These are phyloP conservation scores for Santalum album DNA, from an alignment of 164 flowering plant species.

Conservation along the genomic window DNA sequence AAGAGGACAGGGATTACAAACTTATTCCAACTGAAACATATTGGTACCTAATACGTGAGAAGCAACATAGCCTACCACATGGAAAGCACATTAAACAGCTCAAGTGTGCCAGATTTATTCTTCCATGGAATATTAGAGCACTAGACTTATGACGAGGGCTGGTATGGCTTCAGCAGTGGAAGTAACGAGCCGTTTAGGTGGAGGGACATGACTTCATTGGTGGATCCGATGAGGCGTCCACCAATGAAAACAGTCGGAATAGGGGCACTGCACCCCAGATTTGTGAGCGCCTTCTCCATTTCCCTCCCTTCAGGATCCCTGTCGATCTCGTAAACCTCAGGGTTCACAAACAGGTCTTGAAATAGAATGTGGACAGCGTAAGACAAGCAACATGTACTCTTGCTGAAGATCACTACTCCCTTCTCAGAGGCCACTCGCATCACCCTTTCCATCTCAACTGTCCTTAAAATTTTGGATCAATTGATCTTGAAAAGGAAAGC, in stretches of 20 bases:
- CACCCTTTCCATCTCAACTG: slow-evolving; percentile 44
- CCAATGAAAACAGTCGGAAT: slow-evolving; percentile 66
- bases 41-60: slow-evolving; percentile 5
- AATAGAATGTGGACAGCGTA: slow-evolving; percentile 64
- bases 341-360: slow-evolving; percentile 47
- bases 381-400: slow-evolving; percentile 72
- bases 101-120: slow-evolving; percentile 19
- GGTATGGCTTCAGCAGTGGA: slow-evolving; percentile 41
- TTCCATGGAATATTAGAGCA: no score
- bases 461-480: slow-evolving; percentile 14
- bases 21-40: slow-evolving; percentile 17
- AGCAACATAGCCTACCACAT: slow-evolving; percentile 4
- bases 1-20: slow-evolving; percentile 16
- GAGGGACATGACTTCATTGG: slow-evolving; percentile 71
- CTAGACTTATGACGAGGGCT: slow-evolving; percentile 5
- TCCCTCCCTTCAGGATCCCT: slow-evolving; percentile 57
- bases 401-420: slow-evolving; percentile 76
- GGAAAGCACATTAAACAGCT: slow-evolving; percentile 5
- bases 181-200: slow-evolving; percentile 51
- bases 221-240: slow-evolving; percentile 56
- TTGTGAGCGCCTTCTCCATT: slow-evolving; percentile 60
- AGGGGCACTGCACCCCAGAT: slow-evolving; percentile 51
- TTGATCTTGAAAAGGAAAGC: no score
- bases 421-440: slow-evolving; percentile 39
- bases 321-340: slow-evolving; percentile 46